A percentile compares a stretch with the other conserved stretches of the same genome.
Evolutionary conservation across 805 yeast genomes (phyloP).

Genomic region (Kurtzmaniella cleridarum): DNA sequence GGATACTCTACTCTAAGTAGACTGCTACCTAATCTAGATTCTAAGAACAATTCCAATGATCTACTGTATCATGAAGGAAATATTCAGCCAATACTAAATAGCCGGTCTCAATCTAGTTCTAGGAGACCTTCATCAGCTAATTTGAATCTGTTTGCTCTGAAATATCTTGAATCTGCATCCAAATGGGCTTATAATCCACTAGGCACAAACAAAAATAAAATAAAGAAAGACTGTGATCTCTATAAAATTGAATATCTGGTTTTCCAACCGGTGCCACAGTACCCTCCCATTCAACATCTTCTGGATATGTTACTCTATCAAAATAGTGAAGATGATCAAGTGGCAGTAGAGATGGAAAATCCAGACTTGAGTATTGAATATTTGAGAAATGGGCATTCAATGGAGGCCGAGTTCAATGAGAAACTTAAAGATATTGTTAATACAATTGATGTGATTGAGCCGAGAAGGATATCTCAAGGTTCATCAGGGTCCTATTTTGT

Average conservation of each 20-base stretch:
- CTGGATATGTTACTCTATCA: constrained; percentile 14
- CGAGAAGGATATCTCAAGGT: constrained; percentile 55
- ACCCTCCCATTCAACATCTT: constrained; percentile 12
- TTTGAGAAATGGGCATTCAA: too few relatives aligned
- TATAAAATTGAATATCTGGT: constrained; percentile 33
- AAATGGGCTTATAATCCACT: constrained; percentile 27
- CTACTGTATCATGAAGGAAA: too few relatives aligned
- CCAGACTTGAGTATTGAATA: too few relatives aligned
- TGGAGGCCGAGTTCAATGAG: neutral
- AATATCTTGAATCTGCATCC: constrained; percentile 22
- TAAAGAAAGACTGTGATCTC: constrained; percentile 1
- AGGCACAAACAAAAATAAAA: constrained; percentile 2
- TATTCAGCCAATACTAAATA: neutral
- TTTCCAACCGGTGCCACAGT: constrained; percentile 17
- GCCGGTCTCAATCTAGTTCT: constrained; percentile 9
- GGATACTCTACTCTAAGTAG: too few relatives aligned
- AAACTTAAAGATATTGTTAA: constrained; percentile 38
- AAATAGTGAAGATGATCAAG: constrained; percentile 10
- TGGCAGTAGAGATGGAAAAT: neutral
- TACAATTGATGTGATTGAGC: constrained; percentile 47
- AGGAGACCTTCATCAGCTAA: constrained; percentile 10
- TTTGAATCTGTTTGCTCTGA: constrained; percentile 15
- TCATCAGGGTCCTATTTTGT: constrained; percentile 70
- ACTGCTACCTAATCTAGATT: too few relatives aligned
- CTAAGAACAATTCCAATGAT: too few relatives aligned